Conservation (phyloP, 2,329 filamentous ascomycete genomes). For the Metarhizium humberi region DNA sequence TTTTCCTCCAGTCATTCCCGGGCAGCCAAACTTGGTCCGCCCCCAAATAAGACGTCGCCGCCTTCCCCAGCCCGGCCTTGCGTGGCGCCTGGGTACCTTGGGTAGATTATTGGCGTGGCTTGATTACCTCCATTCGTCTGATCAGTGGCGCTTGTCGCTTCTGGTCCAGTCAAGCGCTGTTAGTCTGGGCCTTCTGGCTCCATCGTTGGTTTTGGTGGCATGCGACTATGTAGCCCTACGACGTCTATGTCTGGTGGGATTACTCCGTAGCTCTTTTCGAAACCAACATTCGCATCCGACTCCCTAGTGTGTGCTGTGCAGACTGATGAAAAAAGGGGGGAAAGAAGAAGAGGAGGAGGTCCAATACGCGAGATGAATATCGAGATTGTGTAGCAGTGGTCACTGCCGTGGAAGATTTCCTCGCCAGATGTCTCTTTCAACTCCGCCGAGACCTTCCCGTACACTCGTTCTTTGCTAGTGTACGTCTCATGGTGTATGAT, state of each 20-base stretch:
- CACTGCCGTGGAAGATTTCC: too few relatives aligned
- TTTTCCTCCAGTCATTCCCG: too few relatives aligned
- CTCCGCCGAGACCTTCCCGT: not conserved
- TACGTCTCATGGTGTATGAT: not conserved
- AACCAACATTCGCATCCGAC: not conserved
- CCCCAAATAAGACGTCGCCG: not conserved
- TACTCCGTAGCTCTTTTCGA: not conserved
- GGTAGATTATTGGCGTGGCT: not conserved
- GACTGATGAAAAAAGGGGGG: not conserved
- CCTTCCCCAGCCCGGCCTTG: too few relatives aligned
- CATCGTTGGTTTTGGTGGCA: not conserved
- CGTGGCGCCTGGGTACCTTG: not conserved
- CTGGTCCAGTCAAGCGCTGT: not conserved
- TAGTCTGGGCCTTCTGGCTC: not conserved
- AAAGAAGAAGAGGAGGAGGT: not conserved
- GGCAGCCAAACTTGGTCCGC: not conserved
- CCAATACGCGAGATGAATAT: not conserved
- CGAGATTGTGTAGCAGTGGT: too few relatives aligned
- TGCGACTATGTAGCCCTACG: not conserved
- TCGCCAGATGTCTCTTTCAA: not conserved
- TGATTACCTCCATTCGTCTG: not conserved
- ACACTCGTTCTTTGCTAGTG: not conserved
- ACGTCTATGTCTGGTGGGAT: not conserved
- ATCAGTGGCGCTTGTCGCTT: constrained; percentile 1
- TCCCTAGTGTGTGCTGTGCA: not conserved